Evolutionary conservation across 2,329 filamentous ascomycete species (phyloP).

Genomic region (Ophiostoma tasmaniense): DNA sequence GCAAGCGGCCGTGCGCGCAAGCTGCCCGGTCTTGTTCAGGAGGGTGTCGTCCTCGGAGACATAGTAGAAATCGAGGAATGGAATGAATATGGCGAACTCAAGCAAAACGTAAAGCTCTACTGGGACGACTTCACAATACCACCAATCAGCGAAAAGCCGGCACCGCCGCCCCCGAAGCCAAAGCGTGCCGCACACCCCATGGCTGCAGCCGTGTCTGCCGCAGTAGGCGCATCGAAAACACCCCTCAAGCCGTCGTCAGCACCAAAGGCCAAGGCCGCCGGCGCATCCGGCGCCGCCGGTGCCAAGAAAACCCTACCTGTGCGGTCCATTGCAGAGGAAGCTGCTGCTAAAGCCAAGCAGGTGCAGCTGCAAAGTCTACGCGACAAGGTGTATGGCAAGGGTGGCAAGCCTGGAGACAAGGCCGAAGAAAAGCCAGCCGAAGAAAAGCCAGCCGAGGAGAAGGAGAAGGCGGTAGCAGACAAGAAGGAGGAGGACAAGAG

Average conservation of each 20-base stretch:
- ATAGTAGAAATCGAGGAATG: slow-evolving; percentile 93
- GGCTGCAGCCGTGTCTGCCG: slow-evolving; percentile 2
- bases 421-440: slow-evolving; percentile 2
- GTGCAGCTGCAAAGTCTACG: slow-evolving; percentile 45
- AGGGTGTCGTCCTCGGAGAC: slow-evolving; percentile 77
- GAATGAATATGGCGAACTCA: slow-evolving; percentile 97
- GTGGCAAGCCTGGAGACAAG: neutral
- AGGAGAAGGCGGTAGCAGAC: neutral
- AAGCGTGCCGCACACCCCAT: neutral
- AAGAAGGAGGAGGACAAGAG: slow-evolving; percentile 5
- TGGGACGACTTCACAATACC: slow-evolving; percentile 55
- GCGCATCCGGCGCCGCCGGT: slow-evolving; percentile 12
- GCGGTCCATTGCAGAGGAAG: slow-evolving; percentile 55
- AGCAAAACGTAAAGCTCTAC: slow-evolving; percentile 68
- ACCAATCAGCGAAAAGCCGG: slow-evolving; percentile 44
- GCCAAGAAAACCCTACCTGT: slow-evolving; percentile 33
- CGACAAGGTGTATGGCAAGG: slow-evolving; percentile 47
- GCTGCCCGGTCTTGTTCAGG: slow-evolving; percentile 80
- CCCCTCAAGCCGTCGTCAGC: slow-evolving; percentile 15
- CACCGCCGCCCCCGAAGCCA: slow-evolving; percentile 27
- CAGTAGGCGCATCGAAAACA: neutral
- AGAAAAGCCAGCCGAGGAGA: neutral
- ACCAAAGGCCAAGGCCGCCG: slow-evolving; percentile 23
- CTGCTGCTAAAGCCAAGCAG: slow-evolving; percentile 55
- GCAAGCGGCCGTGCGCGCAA: slow-evolving; percentile 57